phyloP scores from a whole-genome alignment of 1,284 basidiomycete species.

The Neonothopanus nambi region DNA sequence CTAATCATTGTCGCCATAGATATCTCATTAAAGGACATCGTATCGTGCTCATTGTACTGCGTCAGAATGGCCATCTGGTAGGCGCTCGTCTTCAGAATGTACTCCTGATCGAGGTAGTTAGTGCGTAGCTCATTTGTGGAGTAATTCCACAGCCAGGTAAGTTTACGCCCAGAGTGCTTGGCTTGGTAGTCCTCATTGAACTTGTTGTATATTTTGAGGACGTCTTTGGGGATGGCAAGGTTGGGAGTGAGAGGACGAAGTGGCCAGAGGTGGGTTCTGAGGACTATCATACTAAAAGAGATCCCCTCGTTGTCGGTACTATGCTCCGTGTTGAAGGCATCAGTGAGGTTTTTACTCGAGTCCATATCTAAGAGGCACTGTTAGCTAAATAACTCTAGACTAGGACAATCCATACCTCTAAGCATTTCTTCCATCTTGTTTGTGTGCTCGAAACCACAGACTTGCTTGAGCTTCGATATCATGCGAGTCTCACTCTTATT shows the following conservation, averaged over 20 bases:
- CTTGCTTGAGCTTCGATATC: slow-evolving; percentile 98
- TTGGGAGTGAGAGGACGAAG: slow-evolving; percentile 81
- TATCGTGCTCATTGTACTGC: slow-evolving; percentile 92
- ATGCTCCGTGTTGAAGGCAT: slow-evolving; percentile 91
- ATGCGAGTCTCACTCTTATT: slow-evolving; percentile 97
- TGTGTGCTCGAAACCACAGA: slow-evolving; percentile 98
- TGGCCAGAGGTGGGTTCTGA: slow-evolving; percentile 97
- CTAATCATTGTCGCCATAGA: slow-evolving; percentile 80
- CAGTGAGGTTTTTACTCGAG: slow-evolving; percentile 93
- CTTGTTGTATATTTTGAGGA: slow-evolving; percentile 84
- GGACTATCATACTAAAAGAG: slow-evolving; percentile 91
- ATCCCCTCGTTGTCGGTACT: slow-evolving; percentile 84
- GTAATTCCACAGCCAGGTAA: slow-evolving; percentile 98
- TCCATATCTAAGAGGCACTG: slow-evolving; percentile 84
- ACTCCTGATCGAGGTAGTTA: slow-evolving; percentile 91
- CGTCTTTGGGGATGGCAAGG: slow-evolving; percentile 88
- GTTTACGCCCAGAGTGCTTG: slow-evolving; percentile 92
- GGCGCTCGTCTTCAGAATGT: slow-evolving; percentile 92
- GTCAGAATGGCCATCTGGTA: slow-evolving; percentile 95
- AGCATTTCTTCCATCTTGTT: slow-evolving; percentile 99
- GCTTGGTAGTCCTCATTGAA: slow-evolving; percentile 94
- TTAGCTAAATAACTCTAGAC: neutral
- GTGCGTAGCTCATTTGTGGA: slow-evolving; percentile 95
- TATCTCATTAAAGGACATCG: slow-evolving; percentile 80
- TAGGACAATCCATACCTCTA: slow-evolving; percentile 60